Conservation (phyloP, 2,329 filamentous ascomycete species). For the Epichloe baconii region DNA sequence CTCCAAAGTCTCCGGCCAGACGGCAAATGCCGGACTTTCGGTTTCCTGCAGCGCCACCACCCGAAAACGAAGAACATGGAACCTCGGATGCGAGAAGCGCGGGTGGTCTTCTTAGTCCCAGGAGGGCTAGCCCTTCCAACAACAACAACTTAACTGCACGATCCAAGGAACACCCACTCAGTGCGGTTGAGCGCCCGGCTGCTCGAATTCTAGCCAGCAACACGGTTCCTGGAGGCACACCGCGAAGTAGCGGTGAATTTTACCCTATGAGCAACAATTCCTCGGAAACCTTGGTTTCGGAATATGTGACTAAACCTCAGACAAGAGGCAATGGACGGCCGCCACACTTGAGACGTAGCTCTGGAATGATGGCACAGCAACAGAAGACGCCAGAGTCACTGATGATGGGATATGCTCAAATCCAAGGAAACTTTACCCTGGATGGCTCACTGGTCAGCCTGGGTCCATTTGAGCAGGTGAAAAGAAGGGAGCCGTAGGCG, state of each 20-base stretch:
- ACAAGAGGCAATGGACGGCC: constrained; percentile 24
- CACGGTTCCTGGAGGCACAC: constrained; percentile 61
- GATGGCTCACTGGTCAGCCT: constrained; percentile 87
- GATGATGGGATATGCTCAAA: constrained; percentile 97
- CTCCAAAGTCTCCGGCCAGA: constrained; percentile 18
- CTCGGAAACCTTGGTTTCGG: constrained; percentile 81
- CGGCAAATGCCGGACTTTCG: constrained; percentile 38
- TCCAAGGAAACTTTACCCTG: constrained; percentile 81
- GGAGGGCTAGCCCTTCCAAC: constrained; percentile 18
- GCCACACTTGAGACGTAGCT: constrained; percentile 33
- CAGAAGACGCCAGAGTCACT: constrained; percentile 57
- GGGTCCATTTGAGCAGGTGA: constrained; percentile 86
- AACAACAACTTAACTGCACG: constrained; percentile 24
- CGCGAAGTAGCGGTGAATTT: constrained; percentile 85
- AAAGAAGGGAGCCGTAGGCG: constrained; percentile 84
- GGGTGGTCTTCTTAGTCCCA: constrained; percentile 29
- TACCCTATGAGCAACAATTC: constrained; percentile 94
- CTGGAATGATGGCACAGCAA: constrained; percentile 29
- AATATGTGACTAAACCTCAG: constrained; percentile 53
- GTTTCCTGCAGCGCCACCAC: constrained; percentile 37
- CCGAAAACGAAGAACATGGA: constrained; percentile 20
- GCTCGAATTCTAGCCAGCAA: constrained; percentile 64
- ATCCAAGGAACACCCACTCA: constrained; percentile 31
- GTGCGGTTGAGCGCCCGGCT: constrained; percentile 43
- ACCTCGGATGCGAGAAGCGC: constrained; percentile 18